Evolutionary conservation across 306 rosid species (phyloP).

Genomic region (Mimosa pudica): DNA sequence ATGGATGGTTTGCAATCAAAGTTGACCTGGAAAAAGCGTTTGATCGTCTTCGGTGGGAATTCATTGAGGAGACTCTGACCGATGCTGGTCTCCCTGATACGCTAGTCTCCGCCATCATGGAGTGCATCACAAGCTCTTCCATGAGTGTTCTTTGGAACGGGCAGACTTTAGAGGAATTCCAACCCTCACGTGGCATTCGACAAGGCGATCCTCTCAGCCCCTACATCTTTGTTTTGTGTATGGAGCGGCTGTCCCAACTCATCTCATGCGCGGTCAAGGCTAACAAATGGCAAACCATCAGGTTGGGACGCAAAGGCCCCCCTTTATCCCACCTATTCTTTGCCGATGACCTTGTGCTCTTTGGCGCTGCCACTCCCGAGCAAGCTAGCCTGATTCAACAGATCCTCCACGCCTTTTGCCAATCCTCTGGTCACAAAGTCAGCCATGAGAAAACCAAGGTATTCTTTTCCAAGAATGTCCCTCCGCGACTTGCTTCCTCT

Average conservation of each 20-base stretch:
- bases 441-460: background rate
- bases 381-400: fast-evolving
- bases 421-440: background rate
- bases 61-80: no score
- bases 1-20: background rate
- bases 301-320: background rate
- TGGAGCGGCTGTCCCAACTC: background rate
- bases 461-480: no score
- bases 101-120: no score
- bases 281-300: background rate
- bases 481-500: no score
- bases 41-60: no score
- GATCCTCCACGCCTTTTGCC: no score
- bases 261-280: no score
- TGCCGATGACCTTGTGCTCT: background rate
- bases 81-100: no score
- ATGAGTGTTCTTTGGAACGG: no score
- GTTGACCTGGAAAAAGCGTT: background rate
- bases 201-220: background rate
- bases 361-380: fast-evolving
- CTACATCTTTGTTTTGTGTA: background rate
- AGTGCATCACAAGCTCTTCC: no score
- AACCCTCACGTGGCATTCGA: background rate
- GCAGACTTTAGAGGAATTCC: no score
- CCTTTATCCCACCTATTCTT: background rate